Conservation (phyloP, 2,329 filamentous ascomycete species). For the Monilinia fructicola region DNA sequence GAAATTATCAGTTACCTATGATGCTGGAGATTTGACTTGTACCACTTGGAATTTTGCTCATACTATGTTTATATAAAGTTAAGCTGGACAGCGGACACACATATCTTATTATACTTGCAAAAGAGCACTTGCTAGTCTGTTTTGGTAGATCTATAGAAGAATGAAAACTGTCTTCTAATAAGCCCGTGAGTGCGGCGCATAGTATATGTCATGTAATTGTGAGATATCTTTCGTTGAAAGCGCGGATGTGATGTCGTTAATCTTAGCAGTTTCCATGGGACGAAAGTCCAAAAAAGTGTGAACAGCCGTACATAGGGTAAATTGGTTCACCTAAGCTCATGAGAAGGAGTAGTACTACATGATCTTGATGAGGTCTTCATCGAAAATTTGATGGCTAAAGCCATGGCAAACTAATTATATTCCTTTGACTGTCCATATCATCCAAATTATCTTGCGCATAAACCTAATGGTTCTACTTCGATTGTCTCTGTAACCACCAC, state of each 20-base stretch:
- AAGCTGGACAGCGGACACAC: neutral
- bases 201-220: neutral
- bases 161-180: neutral
- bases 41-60: neutral
- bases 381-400: neutral
- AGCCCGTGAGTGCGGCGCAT: conserved; percentile 18
- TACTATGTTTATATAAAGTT: neutral
- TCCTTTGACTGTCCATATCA: neutral
- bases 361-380: fast-evolving
- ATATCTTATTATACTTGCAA: neutral
- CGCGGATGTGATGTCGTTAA: neutral
- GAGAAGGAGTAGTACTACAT: neutral
- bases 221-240: neutral
- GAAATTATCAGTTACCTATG: neutral
- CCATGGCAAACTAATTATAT: neutral
- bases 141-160: neutral
- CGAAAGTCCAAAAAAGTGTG: neutral
- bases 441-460: neutral
- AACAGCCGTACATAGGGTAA: neutral
- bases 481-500: neutral
- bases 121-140: neutral
- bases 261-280: neutral
- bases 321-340: neutral
- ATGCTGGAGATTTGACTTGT: neutral
- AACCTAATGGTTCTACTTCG: neutral